These are phyloP conservation scores for Sporobolomyces pararoseus DNA, from an alignment of 768 basidiomycete genomes.

Conservation along the genomic window DNA sequence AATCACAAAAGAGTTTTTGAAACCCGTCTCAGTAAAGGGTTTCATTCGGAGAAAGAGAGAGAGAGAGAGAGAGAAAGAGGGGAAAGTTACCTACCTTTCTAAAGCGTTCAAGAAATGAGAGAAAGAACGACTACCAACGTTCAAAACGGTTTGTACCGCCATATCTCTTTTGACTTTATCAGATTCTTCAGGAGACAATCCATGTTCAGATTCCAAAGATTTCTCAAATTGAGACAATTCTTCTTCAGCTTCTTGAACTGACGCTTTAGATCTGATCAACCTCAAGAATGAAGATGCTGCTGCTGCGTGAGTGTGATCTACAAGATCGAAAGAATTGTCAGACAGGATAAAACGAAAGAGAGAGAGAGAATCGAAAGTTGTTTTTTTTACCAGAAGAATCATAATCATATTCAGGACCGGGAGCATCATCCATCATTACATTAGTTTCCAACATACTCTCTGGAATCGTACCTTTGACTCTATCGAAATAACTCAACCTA, in stretches of 20 bases:
- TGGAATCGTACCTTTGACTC: conserved; percentile 82
- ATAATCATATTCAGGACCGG: conserved; percentile 76
- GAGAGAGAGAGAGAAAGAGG: conserved; percentile 55
- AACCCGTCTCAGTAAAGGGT: too few relatives aligned
- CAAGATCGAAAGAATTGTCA: neutral
- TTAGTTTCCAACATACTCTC: conserved; percentile 70
- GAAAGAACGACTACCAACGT: conserved; percentile 91
- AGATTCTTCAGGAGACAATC: conserved; percentile 62
- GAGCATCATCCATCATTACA: conserved; percentile 66
- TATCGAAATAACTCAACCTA: conserved; percentile 85
- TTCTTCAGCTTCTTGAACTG: conserved; percentile 72
- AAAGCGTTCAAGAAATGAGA: conserved; percentile 97
- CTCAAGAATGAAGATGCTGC: conserved; percentile 71
- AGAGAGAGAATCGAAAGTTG: neutral
- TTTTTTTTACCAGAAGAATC: conserved; percentile 59
- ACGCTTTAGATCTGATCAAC: conserved; percentile 64
- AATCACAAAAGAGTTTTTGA: too few relatives aligned
- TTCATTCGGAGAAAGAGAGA: neutral
- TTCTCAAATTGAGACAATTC: conserved; percentile 70
- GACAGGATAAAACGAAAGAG: neutral
- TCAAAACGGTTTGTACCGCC: conserved; percentile 77
- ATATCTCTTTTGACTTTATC: conserved; percentile 70
- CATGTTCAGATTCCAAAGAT: conserved; percentile 63
- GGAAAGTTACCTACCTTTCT: conserved; percentile 85
- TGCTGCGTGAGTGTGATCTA: conserved; percentile 75